Percentiles rank a stretch among this genome's conserved stretches.
phyloP scores from a whole-genome alignment of 2,329 filamentous ascomycete species.

The Claviceps sp. region DNA sequence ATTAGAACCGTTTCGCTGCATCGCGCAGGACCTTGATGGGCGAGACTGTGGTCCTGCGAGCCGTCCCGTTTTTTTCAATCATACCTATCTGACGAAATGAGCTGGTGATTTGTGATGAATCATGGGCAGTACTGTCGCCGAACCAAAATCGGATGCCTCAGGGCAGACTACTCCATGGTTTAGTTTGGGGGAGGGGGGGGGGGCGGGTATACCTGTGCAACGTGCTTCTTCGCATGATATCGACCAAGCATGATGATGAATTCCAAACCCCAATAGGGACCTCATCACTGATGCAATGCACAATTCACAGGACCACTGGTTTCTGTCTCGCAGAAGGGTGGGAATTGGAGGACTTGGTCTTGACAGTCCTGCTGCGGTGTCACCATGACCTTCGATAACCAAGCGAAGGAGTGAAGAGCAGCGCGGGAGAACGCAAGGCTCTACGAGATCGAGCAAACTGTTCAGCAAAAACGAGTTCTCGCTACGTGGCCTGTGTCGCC shows the following conservation, averaged over 20 bases:
- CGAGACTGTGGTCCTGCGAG: neutral
- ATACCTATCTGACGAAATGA: neutral
- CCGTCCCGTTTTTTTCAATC: neutral
- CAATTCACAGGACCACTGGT: neutral
- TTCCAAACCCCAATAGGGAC: neutral
- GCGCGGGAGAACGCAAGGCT: neutral
- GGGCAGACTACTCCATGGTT: too few relatives aligned
- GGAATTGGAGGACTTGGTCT: neutral
- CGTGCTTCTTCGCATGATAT: neutral
- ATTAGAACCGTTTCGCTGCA: too few relatives aligned
- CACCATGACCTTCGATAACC: neutral
- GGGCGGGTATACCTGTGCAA: neutral
- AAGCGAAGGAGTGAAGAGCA: neutral
- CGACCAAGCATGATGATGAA: neutral
- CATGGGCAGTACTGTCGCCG: too few relatives aligned
- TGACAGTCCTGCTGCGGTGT: neutral
- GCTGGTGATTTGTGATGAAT: too few relatives aligned
- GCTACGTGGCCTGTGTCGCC: slow-evolving; percentile 2
- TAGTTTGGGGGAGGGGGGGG: too few relatives aligned
- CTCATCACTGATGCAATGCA: neutral
- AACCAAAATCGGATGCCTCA: neutral
- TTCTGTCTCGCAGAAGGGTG: neutral
- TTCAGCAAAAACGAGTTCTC: slow-evolving; percentile 1
- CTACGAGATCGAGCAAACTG: neutral
- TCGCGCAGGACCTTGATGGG: neutral